Base-by-base conservation (phyloP, 2,329 filamentous ascomycete genomes). In the Penicillium palitans region DNA sequence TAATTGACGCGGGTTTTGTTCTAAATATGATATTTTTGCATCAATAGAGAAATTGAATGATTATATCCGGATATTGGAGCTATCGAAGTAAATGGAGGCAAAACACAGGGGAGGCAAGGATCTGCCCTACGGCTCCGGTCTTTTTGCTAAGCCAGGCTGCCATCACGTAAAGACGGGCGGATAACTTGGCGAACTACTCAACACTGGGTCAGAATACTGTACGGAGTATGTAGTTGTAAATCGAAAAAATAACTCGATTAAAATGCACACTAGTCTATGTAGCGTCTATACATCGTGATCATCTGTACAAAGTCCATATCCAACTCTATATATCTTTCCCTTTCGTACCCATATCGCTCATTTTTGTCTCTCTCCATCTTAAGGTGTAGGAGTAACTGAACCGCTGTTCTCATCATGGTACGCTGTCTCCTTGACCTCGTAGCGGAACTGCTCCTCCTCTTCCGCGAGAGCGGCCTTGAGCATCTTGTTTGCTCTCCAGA, bases 361-460 rank as follows among this genome's bases (percentile, higher is more conserved):
- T 35, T 29, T 42, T 19, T 42, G 42, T 13, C 10, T n/a, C 12
- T 47, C 50, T 35, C 42, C 49, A 21, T 35, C 44, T 2, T 27
- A 39, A 29, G 40, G 9, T 6, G 9, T 39, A 39, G 39, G 12
- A 4, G 31, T 6, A 35, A 9, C n/a, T n/a, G 47, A 31, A 33
- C 19, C 21, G 15, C 35, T 47, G 58, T 65, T 59, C 59, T 67
- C 65, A 4, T 62, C 58, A 44, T 66, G 64, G 44, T 62, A 54
- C 42, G 61, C 33, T 25, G 51, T 49, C 40, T 71, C 66, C 60
- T 71, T 71, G 7, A 72, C 63, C 15, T 69, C 66, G 19, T 61
- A 60, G 6, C 72, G 68, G 68, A 76, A 76, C 37, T 67, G 66
- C 42, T 70, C 69, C 44, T 77, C 74, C 44, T 77, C 73, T 44